Base-by-base conservation (phyloP, 306 rosid genomes). In the Castanopsis chinensis region DNA sequence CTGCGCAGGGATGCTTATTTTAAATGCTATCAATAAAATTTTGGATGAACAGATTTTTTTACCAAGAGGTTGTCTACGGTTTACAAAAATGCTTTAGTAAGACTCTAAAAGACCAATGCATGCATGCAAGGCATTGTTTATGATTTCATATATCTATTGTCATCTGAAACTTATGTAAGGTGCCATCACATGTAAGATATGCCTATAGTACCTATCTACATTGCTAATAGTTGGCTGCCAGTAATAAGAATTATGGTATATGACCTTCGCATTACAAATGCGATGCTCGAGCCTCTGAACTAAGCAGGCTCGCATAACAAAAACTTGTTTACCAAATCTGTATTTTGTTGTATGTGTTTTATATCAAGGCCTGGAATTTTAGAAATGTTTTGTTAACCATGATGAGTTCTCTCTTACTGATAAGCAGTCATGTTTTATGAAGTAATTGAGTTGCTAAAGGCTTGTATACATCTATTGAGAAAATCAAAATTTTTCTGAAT, bases 361-460 rank as follows among this genome's bases (percentile, higher is more conserved):
- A 72, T 37, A 35, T 70, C 73, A 1, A n/a, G 2, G 30, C 23
- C 56, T 21, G 57, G 65, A 69, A 52, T 20, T 71, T 41, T 30
- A 56, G 52, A 67, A 60, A 45, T 69, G 54, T 59, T 69, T 75
- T 49, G 64, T 69, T 69, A 51, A 58, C 43, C 51, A 51, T 75
- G 59, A 27, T 67, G 57, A 43, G 75, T 53, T 35, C n/a, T 23
- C 54, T n/a, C 45, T 59, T 43, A 8, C n/a, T 81, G 49, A 49
- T 64, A 45, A 58, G 76, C 30, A 19, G 72, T 81, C 33, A 55
- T 68, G 73, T 51, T 23, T 10, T 55, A 32, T 81, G 23, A 73
- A 76, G 41, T 60, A 19, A 76, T 73, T 21, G 69, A 64, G 20
- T 74, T 19, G 53, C 51, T 30, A 23, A 79, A 33, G 53, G 57